Conservation (phyloP, 2,329 filamentous ascomycete genomes). For the Pyricularia sp. region DNA sequence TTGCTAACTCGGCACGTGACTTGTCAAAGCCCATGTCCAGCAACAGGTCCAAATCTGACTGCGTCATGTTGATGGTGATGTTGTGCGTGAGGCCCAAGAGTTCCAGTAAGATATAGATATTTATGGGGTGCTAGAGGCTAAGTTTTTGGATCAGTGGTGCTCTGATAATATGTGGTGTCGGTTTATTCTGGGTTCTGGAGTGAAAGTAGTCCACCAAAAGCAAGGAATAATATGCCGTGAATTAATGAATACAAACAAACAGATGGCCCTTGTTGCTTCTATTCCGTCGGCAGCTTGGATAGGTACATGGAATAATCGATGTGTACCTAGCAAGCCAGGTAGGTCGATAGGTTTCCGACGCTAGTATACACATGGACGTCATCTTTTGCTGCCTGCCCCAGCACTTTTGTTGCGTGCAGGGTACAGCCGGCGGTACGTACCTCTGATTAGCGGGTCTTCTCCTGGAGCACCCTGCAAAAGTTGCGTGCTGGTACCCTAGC, state of each 20-base stretch:
- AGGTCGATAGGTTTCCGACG: background rate
- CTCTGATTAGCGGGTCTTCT: background rate
- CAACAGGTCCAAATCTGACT: slow-evolving; percentile 46
- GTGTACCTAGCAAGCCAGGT: background rate
- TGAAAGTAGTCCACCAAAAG: background rate
- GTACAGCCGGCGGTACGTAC: background rate
- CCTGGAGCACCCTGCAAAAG: background rate
- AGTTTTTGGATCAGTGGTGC: background rate
- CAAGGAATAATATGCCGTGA: background rate
- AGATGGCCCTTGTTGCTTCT: background rate
- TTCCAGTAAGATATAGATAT: background rate
- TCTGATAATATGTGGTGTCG: background rate
- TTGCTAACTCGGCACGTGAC: slow-evolving; percentile 66
- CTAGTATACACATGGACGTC: background rate
- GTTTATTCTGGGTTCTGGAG: background rate
- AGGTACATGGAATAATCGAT: background rate
- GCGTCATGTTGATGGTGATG: slow-evolving; percentile 30
- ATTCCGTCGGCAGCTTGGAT: background rate
- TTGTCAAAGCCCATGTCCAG: slow-evolving; percentile 72
- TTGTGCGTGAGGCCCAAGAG: background rate
- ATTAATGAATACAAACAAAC: background rate
- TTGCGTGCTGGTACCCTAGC: background rate
- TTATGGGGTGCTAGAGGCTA: background rate
- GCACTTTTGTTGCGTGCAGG: background rate
- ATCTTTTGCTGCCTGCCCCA: background rate